These are phyloP conservation scores for Spizellomyces sp. DNA, from an alignment of 192 early-diverging fungal genomes.

Conservation along the genomic window DNA sequence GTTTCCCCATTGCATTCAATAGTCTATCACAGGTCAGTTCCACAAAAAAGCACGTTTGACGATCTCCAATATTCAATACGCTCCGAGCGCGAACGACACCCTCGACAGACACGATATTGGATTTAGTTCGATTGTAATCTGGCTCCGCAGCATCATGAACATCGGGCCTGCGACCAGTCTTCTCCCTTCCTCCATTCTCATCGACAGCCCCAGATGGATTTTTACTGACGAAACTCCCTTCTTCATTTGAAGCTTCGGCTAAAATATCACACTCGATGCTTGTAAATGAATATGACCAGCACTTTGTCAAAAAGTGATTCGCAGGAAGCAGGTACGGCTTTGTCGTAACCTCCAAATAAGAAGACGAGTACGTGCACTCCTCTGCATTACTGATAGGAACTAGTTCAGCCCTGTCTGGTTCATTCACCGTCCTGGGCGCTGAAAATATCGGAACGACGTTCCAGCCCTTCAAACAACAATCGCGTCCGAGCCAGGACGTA, in stretches of 20 bases:
- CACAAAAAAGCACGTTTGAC: slow-evolving; percentile 21
- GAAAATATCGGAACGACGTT: slow-evolving; percentile 9
- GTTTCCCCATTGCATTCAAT: not conserved
- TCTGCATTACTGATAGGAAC: not conserved
- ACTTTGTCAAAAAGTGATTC: slow-evolving; percentile 2
- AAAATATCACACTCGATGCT: slow-evolving; percentile 6
- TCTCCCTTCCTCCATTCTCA: not conserved
- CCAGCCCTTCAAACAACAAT: slow-evolving; percentile 16
- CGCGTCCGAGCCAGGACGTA: slow-evolving; percentile 3
- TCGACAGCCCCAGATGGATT: not conserved
- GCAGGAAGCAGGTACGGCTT: slow-evolving; percentile 3
- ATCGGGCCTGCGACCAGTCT: not conserved
- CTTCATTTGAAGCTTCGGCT: not conserved
- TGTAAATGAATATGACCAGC: slow-evolving; percentile 17
- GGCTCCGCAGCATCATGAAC: not conserved
- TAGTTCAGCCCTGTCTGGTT: not conserved
- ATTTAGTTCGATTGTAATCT: not conserved
- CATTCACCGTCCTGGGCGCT: not conserved
- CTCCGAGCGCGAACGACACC: slow-evolving; percentile 19
- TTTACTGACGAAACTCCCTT: not conserved
- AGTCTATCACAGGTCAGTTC: slow-evolving; percentile 12
- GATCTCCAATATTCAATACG: not conserved
- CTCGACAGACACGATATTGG: not conserved
- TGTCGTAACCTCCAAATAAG: slow-evolving; percentile 23
- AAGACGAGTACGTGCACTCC: not conserved